Base-by-base conservation (phyloP, 768 basidiomycete species). In the Terana coerulea region DNA sequence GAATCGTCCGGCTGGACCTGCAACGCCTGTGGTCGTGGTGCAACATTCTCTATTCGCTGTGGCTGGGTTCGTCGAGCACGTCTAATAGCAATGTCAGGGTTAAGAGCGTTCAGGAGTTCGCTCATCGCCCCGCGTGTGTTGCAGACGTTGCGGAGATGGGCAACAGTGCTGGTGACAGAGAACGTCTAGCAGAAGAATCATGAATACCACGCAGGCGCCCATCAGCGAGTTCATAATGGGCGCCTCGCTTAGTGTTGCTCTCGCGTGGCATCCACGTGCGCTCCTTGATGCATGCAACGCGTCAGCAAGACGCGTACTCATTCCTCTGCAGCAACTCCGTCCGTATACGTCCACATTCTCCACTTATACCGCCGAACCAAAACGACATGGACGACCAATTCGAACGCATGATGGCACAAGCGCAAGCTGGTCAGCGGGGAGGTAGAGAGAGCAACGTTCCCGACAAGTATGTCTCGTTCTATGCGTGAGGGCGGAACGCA, bases 81-180 rank as follows among this genome's bases (percentile, higher is more conserved):
- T 9, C 33, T 60, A 47, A 78, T 77, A 30, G 72, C 74, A 51
- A 78, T 73, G 62, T 81, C 72, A 10, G 86, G 86, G 65, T 89
- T 90, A 60, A 90, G 81, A 5, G 88, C 88, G 63, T 90, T 81
- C 8, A 83, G 84, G 51, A 90, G 80, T 67, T 89, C 86, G 71
- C 86, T 71, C 83, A 84, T 84, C 34, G 47, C 6, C 24, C 39
- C n/a, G 24, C 39, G 39, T n/a, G 53, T 45, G 43, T 47, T 41
- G 47, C 43, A 35, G 45, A 6, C n/a, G 28, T n/a, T 30, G 22
- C n/a, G n/a, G n/a, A n/a, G n/a, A n/a, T n/a, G n/a, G n/a, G n/a
- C n/a, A 41, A 48, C n/a, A 30, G 31, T 29, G 44, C 42, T n/a
- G 17, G n/a, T n/a, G n/a, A n/a, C n/a, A n/a, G n/a, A n/a, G n/a